Evolutionary conservation across 306 rosid species (phyloP).

Genomic region (Prunus fruticosa): DNA sequence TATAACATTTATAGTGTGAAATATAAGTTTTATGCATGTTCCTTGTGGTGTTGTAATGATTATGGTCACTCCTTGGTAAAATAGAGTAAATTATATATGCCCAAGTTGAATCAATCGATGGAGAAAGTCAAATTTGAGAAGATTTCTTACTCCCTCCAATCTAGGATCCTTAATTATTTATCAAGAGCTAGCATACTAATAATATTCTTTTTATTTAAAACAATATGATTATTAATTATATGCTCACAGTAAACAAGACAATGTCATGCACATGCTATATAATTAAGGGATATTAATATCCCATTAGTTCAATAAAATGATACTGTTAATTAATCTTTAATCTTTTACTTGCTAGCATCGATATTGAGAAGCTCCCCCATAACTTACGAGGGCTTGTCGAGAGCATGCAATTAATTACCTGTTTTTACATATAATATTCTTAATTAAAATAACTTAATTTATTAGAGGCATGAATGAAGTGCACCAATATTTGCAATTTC

Average conservation of each 20-base stretch:
- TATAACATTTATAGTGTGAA: background rate
- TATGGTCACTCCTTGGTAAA: background rate
- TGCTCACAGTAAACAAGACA: slow-evolving; percentile 35
- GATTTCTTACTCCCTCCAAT: slow-evolving; percentile 31
- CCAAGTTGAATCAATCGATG: slow-evolving; percentile 13
- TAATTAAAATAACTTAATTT: background rate
- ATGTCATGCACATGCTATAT: slow-evolving; percentile 46
- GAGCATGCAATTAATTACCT: slow-evolving; percentile 8
- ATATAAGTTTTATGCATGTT: slow-evolving; percentile 5
- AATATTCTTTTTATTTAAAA: background rate
- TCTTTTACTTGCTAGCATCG: slow-evolving; percentile 29
- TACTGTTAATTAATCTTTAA: slow-evolving; percentile 9
- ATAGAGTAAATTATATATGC: background rate
- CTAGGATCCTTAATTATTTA: slow-evolving; percentile 20
- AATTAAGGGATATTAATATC: background rate
- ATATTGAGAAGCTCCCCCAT: slow-evolving; percentile 34
- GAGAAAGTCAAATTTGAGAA: slow-evolving; percentile 18
- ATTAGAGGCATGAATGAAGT: slow-evolving; percentile 1
- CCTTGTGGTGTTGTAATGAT: slow-evolving; percentile 12
- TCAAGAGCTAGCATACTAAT: background rate
- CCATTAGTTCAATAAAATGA: slow-evolving; percentile 14
- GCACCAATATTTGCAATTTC: background rate
- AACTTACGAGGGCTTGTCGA: slow-evolving; percentile 36
- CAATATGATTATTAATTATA: background rate
- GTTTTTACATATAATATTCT: background rate